Conservation (phyloP, 1,139 yeast species). For the Yamadazyma siamensis region DNA sequence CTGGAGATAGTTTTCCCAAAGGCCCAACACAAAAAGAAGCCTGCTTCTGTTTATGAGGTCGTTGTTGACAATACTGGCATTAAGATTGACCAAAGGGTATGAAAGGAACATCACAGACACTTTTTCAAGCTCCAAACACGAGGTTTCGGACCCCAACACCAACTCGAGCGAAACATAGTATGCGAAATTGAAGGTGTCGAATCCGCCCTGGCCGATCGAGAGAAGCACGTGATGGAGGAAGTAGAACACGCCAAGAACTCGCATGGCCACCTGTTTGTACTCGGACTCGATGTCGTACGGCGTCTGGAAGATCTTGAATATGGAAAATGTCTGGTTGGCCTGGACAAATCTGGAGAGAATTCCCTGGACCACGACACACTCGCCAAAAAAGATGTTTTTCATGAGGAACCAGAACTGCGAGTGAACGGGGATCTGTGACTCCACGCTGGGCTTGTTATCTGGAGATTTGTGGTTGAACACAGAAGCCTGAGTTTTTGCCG, state of each 20-base stretch:
- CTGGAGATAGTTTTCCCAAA: conserved; percentile 57
- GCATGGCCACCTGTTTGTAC: conserved; percentile 29
- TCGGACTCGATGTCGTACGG: conserved; percentile 17
- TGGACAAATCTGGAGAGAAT: conserved; percentile 37
- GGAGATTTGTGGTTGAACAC: conserved; percentile 17
- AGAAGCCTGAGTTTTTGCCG: conserved; percentile 21
- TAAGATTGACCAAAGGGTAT: conserved; percentile 35
- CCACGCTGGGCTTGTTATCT: conserved; percentile 13
- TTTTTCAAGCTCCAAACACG: conserved; percentile 28
- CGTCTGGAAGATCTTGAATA: conserved; percentile 5
- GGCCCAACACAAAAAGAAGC: conserved; percentile 53
- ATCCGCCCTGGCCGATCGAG: conserved; percentile 67
- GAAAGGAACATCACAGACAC: conserved; percentile 41
- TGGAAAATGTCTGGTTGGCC: conserved; percentile 7
- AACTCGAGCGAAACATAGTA: conserved; percentile 50
- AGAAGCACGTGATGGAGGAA: conserved; percentile 53
- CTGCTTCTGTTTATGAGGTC: conserved; percentile 45
- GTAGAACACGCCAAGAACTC: conserved; percentile 46
- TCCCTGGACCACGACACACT: conserved; percentile 56
- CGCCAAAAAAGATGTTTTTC: conserved; percentile 49
- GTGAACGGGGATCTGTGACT: conserved; percentile 12
- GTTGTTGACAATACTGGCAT: conserved; percentile 28
- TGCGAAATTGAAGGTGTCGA: conserved; percentile 67
- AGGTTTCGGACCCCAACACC: conserved; percentile 27
- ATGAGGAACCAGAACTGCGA: conserved; percentile 32